A percentile compares a stretch with the other conserved stretches of the same genome.
These are phyloP conservation scores for Petunia hybrid DNA, from an alignment of 305 asterid genomes.

Conservation along the genomic window DNA sequence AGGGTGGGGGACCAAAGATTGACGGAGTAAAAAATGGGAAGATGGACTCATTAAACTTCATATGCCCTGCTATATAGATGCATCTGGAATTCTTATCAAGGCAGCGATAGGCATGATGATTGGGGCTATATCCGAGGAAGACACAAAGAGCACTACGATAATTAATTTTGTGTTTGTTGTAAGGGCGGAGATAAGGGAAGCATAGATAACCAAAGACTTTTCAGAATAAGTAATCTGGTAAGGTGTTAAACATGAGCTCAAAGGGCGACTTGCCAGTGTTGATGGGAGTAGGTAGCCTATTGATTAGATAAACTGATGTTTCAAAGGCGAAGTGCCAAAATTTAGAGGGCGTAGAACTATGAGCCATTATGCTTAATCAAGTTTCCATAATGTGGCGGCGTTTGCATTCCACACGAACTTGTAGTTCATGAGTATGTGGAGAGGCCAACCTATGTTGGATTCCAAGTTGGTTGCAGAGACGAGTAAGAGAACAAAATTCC, in stretches of 20 bases:
- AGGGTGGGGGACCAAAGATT: neutral
- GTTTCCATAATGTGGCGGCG: neutral
- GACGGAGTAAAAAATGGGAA: neutral
- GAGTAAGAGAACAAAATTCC: neutral
- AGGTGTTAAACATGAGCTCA: neutral
- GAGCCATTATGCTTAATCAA: neutral
- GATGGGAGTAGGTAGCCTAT: neutral
- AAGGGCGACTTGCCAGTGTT: neutral
- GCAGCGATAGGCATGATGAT: neutral
- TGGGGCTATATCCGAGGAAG: neutral
- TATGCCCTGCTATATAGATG: neutral
- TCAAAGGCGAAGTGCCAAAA: neutral
- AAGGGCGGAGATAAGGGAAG: constrained; percentile 9
- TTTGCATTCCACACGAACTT: neutral
- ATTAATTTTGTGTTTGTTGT: neutral
- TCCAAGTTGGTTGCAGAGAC: neutral
- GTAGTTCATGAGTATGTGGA: neutral
- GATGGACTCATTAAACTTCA: neutral
- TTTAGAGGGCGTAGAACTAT: neutral
- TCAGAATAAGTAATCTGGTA: neutral
- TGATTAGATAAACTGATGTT: neutral
- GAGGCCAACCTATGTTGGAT: neutral
- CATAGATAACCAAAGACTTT: constrained; percentile 14
- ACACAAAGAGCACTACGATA: neutral
- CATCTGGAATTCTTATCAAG: neutral